Conservation (phyloP, 2,329 filamentous ascomycete genomes). For the Sarocladium brachiariae region DNA sequence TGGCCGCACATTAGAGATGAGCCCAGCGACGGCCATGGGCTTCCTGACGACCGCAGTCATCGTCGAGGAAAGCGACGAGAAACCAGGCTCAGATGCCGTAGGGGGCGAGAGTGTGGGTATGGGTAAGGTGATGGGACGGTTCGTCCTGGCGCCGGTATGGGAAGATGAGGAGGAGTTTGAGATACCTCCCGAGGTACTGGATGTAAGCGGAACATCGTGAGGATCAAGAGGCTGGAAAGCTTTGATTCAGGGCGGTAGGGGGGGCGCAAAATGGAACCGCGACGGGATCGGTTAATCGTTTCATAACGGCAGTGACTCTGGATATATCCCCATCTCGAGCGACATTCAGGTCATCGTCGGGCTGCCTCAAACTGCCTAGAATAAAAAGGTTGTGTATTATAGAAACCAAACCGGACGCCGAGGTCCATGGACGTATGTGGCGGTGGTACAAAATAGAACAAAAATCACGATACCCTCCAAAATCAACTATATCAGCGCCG, state of each 20-base stretch:
- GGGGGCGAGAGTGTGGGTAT: conserved; percentile 51
- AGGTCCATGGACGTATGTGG: not conserved
- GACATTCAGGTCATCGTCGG: too few species aligned
- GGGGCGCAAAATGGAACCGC: too few species aligned
- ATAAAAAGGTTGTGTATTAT: not conserved
- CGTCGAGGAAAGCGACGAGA: conserved; percentile 50
- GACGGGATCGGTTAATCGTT: too few species aligned
- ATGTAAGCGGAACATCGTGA: not conserved
- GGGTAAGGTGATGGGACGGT: conserved; percentile 57
- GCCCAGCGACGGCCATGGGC: conserved; percentile 43
- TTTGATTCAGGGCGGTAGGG: too few species aligned
- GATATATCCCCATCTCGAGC: too few species aligned
- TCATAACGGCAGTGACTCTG: too few species aligned
- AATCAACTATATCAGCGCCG: not conserved
- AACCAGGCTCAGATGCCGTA: conserved; percentile 33
- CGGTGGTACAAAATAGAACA: conserved; percentile 3
- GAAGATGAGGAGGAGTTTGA: conserved; percentile 52
- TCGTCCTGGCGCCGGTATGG: conserved; percentile 52
- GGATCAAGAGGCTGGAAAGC: too few species aligned
- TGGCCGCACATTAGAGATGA: conserved; percentile 46
- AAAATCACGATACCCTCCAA: conserved; percentile 9
- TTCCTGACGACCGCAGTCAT: conserved; percentile 55
- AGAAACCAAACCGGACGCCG: not conserved
- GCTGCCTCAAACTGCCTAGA: too few species aligned
- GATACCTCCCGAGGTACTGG: conserved; percentile 29